A percentile compares a stretch with the other conserved stretches of the same genome.
Evolutionary conservation across 164 flowering plant species (phyloP).

Genomic region (Aristolochia fimbriata): DNA sequence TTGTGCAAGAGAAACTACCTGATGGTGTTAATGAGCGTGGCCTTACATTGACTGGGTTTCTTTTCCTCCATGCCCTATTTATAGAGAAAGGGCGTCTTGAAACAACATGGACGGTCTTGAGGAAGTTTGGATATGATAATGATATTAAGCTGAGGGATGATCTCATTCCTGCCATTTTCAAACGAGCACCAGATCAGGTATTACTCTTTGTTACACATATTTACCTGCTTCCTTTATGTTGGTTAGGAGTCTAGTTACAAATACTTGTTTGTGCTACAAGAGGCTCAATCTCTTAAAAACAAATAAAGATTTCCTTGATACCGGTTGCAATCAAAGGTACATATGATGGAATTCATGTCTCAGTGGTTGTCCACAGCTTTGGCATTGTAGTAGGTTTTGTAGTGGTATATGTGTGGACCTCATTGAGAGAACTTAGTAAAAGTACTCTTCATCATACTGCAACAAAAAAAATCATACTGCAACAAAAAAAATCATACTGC

Average conservation of each 20-base stretch:
- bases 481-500: no score
- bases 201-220: background rate
- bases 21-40: slow-evolving; percentile 89
- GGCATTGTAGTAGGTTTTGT: no score
- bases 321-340: background rate
- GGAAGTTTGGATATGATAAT: slow-evolving; percentile 93
- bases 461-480: no score
- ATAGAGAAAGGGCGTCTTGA: slow-evolving; percentile 95
- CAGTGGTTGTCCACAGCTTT: no score
- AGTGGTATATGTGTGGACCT: no score
- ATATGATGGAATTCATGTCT: no score
- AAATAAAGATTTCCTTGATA: background rate
- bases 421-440: no score
- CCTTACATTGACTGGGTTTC: slow-evolving; percentile 85
- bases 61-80: slow-evolving; percentile 91
- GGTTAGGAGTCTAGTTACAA: background rate
- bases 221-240: background rate
- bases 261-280: background rate
- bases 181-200: slow-evolving; percentile 85
- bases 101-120: slow-evolving; percentile 97
- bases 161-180: slow-evolving; percentile 47
- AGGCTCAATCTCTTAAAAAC: no score
- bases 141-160: slow-evolving; percentile 75
- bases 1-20: slow-evolving; percentile 80
- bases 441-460: no score